Percentiles rank a stretch among this genome's conserved stretches.
phyloP scores from a whole-genome alignment of 2,329 filamentous ascomycete genomes.

The Amylocarpus encephaloides region DNA sequence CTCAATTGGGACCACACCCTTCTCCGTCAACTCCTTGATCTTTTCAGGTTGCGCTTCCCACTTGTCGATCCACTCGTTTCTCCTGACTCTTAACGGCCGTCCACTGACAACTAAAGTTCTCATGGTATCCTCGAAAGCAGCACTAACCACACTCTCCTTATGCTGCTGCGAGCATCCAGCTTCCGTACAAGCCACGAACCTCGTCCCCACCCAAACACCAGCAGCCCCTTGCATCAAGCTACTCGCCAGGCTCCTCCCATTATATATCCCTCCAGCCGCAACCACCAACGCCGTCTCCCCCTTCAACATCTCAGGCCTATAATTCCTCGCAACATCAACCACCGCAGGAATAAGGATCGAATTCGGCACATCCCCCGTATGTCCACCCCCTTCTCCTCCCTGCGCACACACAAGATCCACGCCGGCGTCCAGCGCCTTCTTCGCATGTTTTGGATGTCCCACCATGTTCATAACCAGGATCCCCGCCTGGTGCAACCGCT shows the following conservation, averaged over 20 bases:
- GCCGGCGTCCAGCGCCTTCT: conserved; percentile 78
- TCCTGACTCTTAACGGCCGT: conserved; percentile 70
- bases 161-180: conserved; percentile 75
- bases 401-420: conserved; percentile 91
- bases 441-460: conserved; percentile 82
- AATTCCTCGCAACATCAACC: conserved; percentile 67
- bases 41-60: conserved; percentile 75
- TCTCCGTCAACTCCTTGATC: conserved; percentile 68
- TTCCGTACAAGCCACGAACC: conserved; percentile 80
- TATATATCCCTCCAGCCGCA: conserved; percentile 80
- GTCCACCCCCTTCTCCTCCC: conserved; percentile 87
- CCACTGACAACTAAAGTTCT: conserved; percentile 79
- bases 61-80: conserved; percentile 74
- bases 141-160: conserved; percentile 77
- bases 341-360: conserved; percentile 83
- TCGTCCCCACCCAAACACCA: conserved; percentile 90
- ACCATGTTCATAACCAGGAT: conserved; percentile 98
- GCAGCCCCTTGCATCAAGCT: conserved; percentile 81
- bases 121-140: conserved; percentile 71
- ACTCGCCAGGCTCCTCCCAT: conserved; percentile 73
- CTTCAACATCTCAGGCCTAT: conserved; percentile 55
- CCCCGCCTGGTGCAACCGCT: conserved; percentile 68
- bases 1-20: conserved; percentile 73
- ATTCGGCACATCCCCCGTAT: conserved; percentile 82
- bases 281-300: conserved; percentile 72